These are phyloP conservation scores for Lactuca sativa DNA, from an alignment of 129 eudicot species.

Conservation along the genomic window DNA sequence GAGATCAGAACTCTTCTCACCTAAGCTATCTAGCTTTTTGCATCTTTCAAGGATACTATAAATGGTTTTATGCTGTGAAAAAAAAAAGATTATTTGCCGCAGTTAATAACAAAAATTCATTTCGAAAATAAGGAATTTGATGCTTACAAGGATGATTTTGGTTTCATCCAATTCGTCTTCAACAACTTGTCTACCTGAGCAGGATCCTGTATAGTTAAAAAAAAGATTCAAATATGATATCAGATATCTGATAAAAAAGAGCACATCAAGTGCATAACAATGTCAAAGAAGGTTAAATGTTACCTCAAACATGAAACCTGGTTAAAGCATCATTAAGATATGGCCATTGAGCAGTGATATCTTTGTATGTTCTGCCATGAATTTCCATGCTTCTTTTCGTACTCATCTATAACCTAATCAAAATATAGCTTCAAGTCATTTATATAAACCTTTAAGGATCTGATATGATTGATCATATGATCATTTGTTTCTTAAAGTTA, in stretches of 20 bases:
- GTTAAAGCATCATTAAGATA: conserved; percentile 69
- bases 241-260: neutral
- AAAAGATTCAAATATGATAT: neutral
- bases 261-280: neutral
- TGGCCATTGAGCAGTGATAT: conserved; percentile 73
- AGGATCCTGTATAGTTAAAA: conserved; percentile 59
- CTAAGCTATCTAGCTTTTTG: conserved; percentile 83
- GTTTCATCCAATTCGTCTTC: conserved; percentile 93
- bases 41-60: conserved; percentile 92
- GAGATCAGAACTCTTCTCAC: conserved; percentile 91
- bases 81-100: neutral
- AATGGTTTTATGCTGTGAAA: conserved; percentile 80
- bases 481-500: conserved; percentile 8
- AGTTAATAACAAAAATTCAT: neutral
- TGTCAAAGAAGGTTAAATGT: neutral
- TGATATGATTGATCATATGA: neutral
- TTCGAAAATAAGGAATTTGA: neutral
- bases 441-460: neutral
- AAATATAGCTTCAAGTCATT: conserved; percentile 5
- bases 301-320: conserved; percentile 61
- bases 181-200: conserved; percentile 91
- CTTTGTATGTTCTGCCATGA: conserved; percentile 75
- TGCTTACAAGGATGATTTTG: conserved; percentile 85
- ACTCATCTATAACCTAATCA: conserved; percentile 79
- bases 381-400: conserved; percentile 73